Conservation (phyloP, 2,329 filamentous ascomycete genomes). For the Aspergillus pseudotamarii region DNA sequence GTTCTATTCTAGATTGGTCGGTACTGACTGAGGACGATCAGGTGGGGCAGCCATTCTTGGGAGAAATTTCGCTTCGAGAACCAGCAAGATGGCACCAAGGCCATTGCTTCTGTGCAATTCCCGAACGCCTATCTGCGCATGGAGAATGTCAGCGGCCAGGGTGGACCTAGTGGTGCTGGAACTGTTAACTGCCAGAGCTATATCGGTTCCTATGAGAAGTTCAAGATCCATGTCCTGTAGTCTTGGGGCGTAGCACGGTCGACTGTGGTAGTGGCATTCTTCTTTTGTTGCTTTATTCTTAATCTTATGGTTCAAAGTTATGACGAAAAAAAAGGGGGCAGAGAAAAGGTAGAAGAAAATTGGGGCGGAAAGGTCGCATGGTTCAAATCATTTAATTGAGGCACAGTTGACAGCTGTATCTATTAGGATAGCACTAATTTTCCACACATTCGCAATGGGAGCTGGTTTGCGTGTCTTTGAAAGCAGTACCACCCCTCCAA, state of each 20-base stretch:
- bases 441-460: neutral
- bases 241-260: neutral
- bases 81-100: neutral
- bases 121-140: neutral
- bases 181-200: constrained; percentile 2
- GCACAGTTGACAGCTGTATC: neutral
- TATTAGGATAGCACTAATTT: neutral
- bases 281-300: neutral
- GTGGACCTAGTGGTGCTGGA: neutral
- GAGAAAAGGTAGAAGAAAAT: too few relatives aligned
- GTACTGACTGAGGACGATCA: neutral
- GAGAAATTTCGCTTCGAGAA: neutral
- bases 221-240: neutral
- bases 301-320: neutral
- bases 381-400: neutral
- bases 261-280: neutral
- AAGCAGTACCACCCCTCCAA: neutral
- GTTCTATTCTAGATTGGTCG: too few relatives aligned
- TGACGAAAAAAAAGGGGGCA: neutral
- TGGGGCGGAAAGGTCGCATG: neutral
- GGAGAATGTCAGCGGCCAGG: neutral
- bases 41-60: neutral
- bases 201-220: neutral
- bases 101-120: neutral
- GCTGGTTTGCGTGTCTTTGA: neutral